These are phyloP conservation scores for Fusarium nygamai DNA, from an alignment of 2,329 filamentous ascomycete species.

Conservation along the genomic window DNA sequence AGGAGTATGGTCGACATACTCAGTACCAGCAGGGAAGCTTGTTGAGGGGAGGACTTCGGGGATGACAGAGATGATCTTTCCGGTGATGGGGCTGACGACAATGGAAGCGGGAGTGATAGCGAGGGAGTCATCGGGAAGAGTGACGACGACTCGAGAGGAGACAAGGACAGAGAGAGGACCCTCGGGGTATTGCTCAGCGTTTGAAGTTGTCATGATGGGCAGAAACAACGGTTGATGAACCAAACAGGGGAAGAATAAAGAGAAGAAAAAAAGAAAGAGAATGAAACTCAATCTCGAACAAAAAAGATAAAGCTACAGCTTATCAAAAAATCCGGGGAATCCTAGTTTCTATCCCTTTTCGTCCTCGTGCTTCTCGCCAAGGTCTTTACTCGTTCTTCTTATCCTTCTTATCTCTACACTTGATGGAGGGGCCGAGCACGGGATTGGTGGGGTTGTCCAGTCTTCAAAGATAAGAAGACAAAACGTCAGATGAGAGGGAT, in stretches of 20 bases:
- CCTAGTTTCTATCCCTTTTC: constrained; percentile 9
- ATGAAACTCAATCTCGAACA: constrained; percentile 1
- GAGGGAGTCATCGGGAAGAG: constrained; percentile 70
- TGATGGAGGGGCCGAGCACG: constrained; percentile 7
- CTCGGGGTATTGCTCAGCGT: constrained; percentile 30
- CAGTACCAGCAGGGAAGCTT: constrained; percentile 76
- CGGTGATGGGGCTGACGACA: constrained; percentile 77
- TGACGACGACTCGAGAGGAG: constrained; percentile 85
- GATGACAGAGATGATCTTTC: constrained; percentile 84
- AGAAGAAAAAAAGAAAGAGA: constrained; percentile 9
- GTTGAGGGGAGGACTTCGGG: constrained; percentile 78
- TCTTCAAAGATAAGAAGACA: constrained; percentile 38
- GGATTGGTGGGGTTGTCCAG: constrained; percentile 39
- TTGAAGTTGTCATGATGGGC: constrained; percentile 47
- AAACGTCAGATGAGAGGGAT: neutral
- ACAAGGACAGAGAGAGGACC: constrained; percentile 75
- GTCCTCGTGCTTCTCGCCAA: neutral
- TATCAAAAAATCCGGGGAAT: constrained; percentile 22
- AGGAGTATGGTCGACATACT: constrained; percentile 86
- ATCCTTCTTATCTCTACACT: constrained; percentile 38
- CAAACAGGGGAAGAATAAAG: constrained; percentile 5
- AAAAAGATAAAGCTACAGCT: constrained; percentile 13
- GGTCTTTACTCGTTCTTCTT: constrained; percentile 9
- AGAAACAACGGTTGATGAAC: neutral
- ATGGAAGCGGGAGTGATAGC: constrained; percentile 84